phyloP scores from a whole-genome alignment of 2,329 filamentous ascomycete species.

The Atkinsonella texensis region DNA sequence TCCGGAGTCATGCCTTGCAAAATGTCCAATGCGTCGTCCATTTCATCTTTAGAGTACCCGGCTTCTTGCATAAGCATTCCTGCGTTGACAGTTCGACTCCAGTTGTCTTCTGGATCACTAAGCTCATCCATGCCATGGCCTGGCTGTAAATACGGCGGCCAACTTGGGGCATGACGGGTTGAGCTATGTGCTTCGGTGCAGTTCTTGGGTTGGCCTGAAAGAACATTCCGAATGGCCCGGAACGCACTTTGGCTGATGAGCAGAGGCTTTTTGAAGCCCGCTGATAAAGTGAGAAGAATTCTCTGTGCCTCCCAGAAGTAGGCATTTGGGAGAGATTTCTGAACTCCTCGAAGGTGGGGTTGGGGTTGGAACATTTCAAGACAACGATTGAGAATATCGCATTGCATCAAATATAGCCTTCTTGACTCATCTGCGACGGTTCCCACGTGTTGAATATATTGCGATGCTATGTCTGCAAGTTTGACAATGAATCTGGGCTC shows the following conservation, averaged over 20 bases:
- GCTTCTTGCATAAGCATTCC: constrained; percentile 43
- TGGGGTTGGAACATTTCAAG: constrained; percentile 17
- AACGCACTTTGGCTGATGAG: constrained; percentile 41
- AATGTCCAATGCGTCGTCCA: constrained; percentile 37
- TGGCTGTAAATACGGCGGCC: constrained; percentile 48
- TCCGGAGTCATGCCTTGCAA: constrained; percentile 40
- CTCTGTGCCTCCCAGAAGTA: constrained; percentile 45
- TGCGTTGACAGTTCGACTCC: constrained; percentile 40
- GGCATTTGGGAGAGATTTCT: constrained; percentile 15
- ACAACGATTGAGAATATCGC: constrained; percentile 19
- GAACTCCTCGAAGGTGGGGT: constrained; percentile 12
- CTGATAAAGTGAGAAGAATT: constrained; percentile 39
- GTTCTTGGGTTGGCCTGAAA: constrained; percentile 42
- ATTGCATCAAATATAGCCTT: constrained; percentile 17
- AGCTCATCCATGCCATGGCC: constrained; percentile 49
- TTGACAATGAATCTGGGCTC: constrained; percentile 22
- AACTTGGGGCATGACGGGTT: constrained; percentile 35
- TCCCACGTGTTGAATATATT: constrained; percentile 15
- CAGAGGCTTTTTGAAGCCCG: constrained; percentile 33
- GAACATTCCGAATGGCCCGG: constrained; percentile 38
- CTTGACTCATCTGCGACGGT: constrained; percentile 5
- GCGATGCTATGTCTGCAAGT: constrained; percentile 16
- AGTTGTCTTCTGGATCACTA: constrained; percentile 36
- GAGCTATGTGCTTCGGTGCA: constrained; percentile 36
- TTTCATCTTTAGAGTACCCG: constrained; percentile 35